Percentiles rank a stretch among this genome's conserved stretches.
Conservation (phyloP, 2,329 filamentous ascomycete genomes). For the Gliomastix tumulicola region DNA sequence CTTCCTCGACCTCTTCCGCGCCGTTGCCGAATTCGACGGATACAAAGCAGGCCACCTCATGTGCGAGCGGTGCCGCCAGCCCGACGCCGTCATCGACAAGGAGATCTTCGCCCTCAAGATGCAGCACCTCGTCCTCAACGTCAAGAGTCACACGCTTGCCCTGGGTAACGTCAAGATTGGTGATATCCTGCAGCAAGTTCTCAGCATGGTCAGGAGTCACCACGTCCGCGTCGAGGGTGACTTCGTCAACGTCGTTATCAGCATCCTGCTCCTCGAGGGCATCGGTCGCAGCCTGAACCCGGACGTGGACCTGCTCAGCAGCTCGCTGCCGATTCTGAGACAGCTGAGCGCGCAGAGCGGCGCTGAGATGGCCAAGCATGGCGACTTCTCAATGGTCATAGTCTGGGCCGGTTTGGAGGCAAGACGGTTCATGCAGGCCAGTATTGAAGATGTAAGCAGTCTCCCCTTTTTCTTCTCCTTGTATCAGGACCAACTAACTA, state of each 20-base stretch:
- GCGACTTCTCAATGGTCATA: conserved; percentile 78
- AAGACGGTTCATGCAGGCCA: conserved; percentile 81
- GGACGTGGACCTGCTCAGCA: conserved; percentile 75
- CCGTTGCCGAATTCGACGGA: conserved; percentile 92
- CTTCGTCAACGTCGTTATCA: conserved; percentile 97
- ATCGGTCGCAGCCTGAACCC: conserved; percentile 87
- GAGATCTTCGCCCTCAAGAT: conserved; percentile 93
- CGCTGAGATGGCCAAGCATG: conserved; percentile 60
- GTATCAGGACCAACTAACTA: conserved; percentile 5
- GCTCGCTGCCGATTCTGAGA: conserved; percentile 82
- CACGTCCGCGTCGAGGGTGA: conserved; percentile 94
- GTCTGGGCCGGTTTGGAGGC: conserved; percentile 91
- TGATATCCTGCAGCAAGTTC: conserved; percentile 84
- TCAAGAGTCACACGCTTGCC: conserved; percentile 86
- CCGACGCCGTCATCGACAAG: conserved; percentile 78
- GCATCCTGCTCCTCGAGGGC: conserved; percentile 86
- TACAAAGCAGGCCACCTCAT: conserved; percentile 93
- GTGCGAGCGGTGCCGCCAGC: conserved; percentile 91
- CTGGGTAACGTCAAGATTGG: conserved; percentile 94
- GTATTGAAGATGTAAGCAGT: conserved; percentile 73
- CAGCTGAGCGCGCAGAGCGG: conserved; percentile 77
- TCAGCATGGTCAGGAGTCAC: conserved; percentile 85
- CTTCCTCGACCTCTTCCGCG: conserved; percentile 92
- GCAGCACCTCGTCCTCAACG: conserved; percentile 88
- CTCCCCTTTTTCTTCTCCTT: background rate